Conservation (phyloP, 805 yeast genomes). For the Candida anglica region DNA sequence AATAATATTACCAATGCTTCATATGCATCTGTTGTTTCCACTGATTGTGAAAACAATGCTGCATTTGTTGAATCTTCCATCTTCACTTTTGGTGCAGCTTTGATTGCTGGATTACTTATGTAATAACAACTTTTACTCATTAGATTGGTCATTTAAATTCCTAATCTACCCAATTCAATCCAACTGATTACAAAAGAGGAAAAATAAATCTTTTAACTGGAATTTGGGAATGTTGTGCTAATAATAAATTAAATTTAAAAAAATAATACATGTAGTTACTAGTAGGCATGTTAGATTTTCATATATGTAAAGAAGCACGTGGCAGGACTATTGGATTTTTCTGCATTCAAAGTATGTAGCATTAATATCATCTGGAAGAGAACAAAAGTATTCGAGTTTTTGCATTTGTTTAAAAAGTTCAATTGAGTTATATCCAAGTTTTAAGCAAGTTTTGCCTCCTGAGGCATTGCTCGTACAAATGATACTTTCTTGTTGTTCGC, state of each 20-base stretch:
- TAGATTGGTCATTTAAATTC: too few relatives aligned
- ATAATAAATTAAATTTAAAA: too few relatives aligned
- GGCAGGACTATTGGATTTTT: conserved; percentile 27
- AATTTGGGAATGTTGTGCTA: too few relatives aligned
- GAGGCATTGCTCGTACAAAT: conserved; percentile 42
- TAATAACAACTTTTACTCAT: too few relatives aligned
- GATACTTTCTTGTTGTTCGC: conserved; percentile 32
- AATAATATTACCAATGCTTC: conserved; percentile 1
- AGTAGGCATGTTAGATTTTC: too few relatives aligned
- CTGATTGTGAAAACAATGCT: conserved; percentile 3
- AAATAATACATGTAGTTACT: too few relatives aligned
- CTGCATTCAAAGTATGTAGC: conserved; percentile 53
- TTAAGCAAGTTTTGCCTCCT: conserved; percentile 48
- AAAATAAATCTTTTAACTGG: too few relatives aligned
- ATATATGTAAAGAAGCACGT: too few relatives aligned
- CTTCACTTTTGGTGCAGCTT: neutral
- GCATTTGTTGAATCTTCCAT: neutral
- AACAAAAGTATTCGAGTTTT: conserved; percentile 45
- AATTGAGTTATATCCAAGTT: conserved; percentile 35
- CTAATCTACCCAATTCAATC: too few relatives aligned
- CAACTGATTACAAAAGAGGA: too few relatives aligned
- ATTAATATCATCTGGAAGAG: conserved; percentile 44
- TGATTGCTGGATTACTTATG: neutral
- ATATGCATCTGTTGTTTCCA: conserved; percentile 2
- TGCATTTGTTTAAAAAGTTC: conserved; percentile 48